Evolutionary conservation across 306 rosid species (phyloP), one percentile per base, ranked within the genome.

Genomic region (Lablab purpureus): DNA sequence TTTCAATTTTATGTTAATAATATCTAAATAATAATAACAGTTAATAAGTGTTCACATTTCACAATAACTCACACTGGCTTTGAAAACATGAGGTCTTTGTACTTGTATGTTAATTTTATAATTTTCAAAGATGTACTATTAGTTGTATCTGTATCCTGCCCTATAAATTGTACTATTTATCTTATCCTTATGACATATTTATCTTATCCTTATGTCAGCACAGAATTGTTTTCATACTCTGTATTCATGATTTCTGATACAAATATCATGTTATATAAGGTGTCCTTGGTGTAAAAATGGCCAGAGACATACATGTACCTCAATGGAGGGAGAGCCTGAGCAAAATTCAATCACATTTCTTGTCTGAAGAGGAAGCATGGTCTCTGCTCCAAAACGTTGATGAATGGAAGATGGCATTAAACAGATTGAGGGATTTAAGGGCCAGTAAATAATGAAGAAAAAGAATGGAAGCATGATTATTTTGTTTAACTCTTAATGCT

Each of bases 301-400:
- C 5, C 49, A 36, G 1, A 18, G 49, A 65, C 28, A 30, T 27
- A 27, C 1, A 66, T 21, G 73, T 41, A 68, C 74, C 47, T 49
- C 18, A 1, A 67, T 55, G 68, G 58, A 52, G 4, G 60, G 58
- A 52, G 4, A 47, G 68, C 7, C 10, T n/a, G 1, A 11, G 9
- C 49, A 45, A 43, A 50, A 30, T 45, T 58, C 50, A 2, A 8
- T 7, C 17, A 17, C 0, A 30, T 69, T 36, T 45, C n/a, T 58
- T 58, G 13, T 46, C 18, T 30, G 62, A 68, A 1, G 71, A 27
- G 14, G 77, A 79, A 14, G 19, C 70, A 2, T 32, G 40, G 83
- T 0, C 3, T 7, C 21, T 79, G 70, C 34, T 58, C 40, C 71
- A 30, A 9, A 79, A 13, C 3, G 6, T 10, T 30, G 64, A 69